phyloP scores from a whole-genome alignment of 345 rosid species.

The Acer saccharum region DNA sequence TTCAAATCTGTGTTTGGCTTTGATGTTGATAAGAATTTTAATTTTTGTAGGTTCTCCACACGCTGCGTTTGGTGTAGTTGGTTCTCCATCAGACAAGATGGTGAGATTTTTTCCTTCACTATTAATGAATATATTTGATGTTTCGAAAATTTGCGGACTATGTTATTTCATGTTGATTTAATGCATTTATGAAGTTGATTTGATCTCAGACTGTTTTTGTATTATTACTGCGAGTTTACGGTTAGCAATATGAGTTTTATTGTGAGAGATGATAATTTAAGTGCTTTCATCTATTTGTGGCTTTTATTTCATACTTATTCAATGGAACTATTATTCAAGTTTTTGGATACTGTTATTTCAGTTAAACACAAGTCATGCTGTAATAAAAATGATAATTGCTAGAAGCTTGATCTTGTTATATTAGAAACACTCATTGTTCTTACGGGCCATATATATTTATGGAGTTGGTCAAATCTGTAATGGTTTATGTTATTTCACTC shows the following conservation, averaged over 20 bases:
- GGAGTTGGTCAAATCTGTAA: background rate
- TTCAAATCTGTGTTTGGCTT: background rate
- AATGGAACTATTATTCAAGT: background rate
- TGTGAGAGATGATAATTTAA: no score
- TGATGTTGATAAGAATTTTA: background rate
- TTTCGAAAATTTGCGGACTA: background rate
- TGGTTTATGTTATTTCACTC: background rate
- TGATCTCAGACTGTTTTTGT: background rate
- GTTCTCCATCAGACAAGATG: constrained; percentile 9
- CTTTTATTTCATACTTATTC: no score
- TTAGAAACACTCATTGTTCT: background rate
- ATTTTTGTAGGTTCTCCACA: background rate
- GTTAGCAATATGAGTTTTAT: background rate
- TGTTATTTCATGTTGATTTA: background rate
- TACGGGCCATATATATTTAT: background rate
- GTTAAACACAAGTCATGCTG: no score
- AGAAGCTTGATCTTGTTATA: background rate
- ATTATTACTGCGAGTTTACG: background rate
- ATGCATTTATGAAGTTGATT: background rate
- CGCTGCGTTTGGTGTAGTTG: background rate
- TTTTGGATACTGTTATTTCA: background rate
- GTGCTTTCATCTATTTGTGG: no score
- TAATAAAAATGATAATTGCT: background rate
- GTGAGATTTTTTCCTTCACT: background rate
- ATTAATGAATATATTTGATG: background rate